Evolutionary conservation across 164 flowering plant species (phyloP), one percentile per base, ranked within the genome.

Genomic region (Dillenia suffruticosa): DNA sequence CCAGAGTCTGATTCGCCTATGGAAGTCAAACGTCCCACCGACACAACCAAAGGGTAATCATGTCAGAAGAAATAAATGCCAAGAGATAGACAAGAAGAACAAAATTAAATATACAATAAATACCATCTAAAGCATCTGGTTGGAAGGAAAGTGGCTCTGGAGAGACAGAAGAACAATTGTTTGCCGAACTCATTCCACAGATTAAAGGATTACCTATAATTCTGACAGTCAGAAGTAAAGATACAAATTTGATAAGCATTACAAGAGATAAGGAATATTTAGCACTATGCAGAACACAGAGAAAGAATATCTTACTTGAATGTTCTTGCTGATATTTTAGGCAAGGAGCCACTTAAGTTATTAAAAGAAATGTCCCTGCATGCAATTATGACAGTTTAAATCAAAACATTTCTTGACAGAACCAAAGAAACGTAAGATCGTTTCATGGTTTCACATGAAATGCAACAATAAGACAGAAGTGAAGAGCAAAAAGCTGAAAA

Each of bases 271-370:
- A 17, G 10, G 51, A 50, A 55, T 1, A 32, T 4, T 5, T 32
- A 4, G 40, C 40, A 32, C 40, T 32, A 32, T 32, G 40, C 40
- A 32, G 40, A 5, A 32, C 40, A 4, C 40, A 7, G 46, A 15
- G 56, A 46, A 46, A 61, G 13, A 51, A 46, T 17, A 19, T 54
- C 81, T 75, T 63, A 90, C 99, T 82, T 89, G 84, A 89, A 86
- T 17, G 95, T 89, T 79, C 94, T 84, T 49, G 97, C 87, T 26
- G 96, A 81, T 71, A 94, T 67, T 69, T 84, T 85, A 2, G 97
- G 99, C 80, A 92, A 56, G 49, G 97, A 72, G 69, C 97, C 99
- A 69, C 96, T 92, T 40, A 94, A 68, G 78, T 94, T 92, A 81
- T 94, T 94, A 59, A 74, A 94, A 12, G 97, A 92, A 63, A 94